Conservation (phyloP, 176 grass and related monocot genomes). For the Cenchrus americanus region DNA sequence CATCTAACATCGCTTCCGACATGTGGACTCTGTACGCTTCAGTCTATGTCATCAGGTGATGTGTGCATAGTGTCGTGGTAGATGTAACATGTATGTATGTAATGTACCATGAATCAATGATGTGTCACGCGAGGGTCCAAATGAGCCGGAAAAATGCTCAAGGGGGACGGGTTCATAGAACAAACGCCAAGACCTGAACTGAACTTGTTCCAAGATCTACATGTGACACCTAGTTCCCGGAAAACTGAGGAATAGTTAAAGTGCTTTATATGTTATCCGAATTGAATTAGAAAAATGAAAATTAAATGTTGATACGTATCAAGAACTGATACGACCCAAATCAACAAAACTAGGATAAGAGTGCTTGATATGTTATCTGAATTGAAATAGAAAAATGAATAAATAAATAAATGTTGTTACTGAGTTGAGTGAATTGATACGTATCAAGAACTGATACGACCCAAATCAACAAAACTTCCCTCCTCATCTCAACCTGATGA, state of each 20-base stretch:
- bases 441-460: no score
- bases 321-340: no score
- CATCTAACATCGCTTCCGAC: not conserved
- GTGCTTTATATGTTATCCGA: not conserved
- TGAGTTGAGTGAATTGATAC: no score
- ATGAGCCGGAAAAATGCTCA: not conserved
- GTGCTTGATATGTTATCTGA: no score
- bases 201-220: not conserved
- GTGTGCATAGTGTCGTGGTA: slow-evolving; percentile 16
- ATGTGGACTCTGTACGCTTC: not conserved
- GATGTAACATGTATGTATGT: slow-evolving; percentile 32
- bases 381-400: no score
- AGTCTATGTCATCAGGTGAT: slow-evolving; percentile 2
- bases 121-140: not conserved
- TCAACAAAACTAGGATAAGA: no score
- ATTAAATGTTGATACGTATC: no score
- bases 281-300: no score
- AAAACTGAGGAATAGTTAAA: not conserved
- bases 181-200: not conserved
- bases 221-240: not conserved
- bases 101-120: not conserved
- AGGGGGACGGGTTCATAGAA: not conserved
- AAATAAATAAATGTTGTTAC: no score
- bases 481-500: no score
- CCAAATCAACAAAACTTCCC: no score